phyloP scores from a whole-genome alignment of 768 basidiomycete genomes.

The Baorangia bicolor region DNA sequence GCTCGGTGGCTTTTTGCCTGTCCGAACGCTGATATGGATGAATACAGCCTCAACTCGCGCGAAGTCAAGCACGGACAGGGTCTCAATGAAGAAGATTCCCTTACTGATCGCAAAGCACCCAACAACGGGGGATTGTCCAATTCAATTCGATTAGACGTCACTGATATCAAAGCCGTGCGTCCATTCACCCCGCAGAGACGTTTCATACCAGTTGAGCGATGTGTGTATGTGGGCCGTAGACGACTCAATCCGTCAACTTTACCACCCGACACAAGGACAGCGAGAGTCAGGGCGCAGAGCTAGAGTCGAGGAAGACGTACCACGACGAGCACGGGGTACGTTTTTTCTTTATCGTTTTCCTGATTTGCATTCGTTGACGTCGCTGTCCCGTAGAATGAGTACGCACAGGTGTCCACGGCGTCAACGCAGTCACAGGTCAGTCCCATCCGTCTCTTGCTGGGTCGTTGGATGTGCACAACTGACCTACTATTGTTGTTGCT shows the following conservation, averaged over 20 bases:
- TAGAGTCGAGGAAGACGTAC: constrained; percentile 19
- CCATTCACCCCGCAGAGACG: background rate
- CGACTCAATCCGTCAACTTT: constrained; percentile 17
- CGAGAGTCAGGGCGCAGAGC: constrained; percentile 3
- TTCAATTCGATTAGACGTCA: constrained; percentile 13
- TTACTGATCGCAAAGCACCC: background rate
- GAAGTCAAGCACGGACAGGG: constrained; percentile 17
- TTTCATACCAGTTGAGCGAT: background rate
- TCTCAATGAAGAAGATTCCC: constrained; percentile 26
- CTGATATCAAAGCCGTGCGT: constrained; percentile 19
- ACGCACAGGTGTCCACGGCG: constrained; percentile 13
- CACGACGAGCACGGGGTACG: constrained; percentile 13
- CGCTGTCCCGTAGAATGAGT: constrained; percentile 7
- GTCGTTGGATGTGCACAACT: too few species aligned
- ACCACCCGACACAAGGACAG: background rate
- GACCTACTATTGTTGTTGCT: background rate
- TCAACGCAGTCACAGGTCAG: constrained; percentile 24
- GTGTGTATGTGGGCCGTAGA: constrained; percentile 3
- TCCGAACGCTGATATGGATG: background rate
- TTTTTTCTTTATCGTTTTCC: background rate
- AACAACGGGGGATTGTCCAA: background rate
- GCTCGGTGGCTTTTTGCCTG: background rate
- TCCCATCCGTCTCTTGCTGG: background rate
- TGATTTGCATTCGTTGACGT: background rate
- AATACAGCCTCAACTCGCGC: constrained; percentile 27